phyloP scores from a whole-genome alignment of 2,329 filamentous ascomycete genomes.

The Penicillium vulpinum region DNA sequence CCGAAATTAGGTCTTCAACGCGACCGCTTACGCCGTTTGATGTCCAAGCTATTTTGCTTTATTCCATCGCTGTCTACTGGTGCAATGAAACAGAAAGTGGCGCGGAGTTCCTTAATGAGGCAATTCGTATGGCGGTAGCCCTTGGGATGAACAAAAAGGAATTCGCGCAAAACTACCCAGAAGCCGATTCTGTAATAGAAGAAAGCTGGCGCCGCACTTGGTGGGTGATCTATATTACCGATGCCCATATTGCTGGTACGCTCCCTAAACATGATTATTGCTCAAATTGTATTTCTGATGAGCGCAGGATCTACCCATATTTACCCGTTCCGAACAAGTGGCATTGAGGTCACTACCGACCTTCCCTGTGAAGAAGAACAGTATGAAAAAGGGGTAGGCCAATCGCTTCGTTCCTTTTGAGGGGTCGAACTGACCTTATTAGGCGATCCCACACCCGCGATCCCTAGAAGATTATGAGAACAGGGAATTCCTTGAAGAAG shows the following conservation, averaged over 20 bases:
- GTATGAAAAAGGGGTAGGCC: conserved; percentile 25
- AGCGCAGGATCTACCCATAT: conserved; percentile 15
- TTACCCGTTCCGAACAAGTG: conserved; percentile 25
- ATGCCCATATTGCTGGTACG: conserved; percentile 73
- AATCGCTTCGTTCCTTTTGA: conserved; percentile 1
- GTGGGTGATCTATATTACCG: conserved; percentile 61
- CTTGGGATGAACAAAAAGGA: conserved; percentile 13
- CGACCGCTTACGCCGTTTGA: conserved; percentile 9
- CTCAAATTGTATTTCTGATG: not conserved
- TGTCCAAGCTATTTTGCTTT: conserved; percentile 25
- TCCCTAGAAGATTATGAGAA: conserved; percentile 33
- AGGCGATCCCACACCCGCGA: conserved; percentile 18
- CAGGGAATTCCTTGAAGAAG: conserved; percentile 27
- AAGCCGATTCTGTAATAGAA: conserved; percentile 14
- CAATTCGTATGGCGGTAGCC: conserved; percentile 10
- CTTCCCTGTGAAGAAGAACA: conserved; percentile 32
- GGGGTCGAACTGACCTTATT: not conserved
- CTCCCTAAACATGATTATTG: not conserved
- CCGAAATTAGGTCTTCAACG: not conserved
- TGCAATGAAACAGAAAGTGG: conserved; percentile 12
- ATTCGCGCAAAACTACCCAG: not conserved
- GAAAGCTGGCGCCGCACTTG: conserved; percentile 49
- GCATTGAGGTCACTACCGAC: conserved; percentile 21
- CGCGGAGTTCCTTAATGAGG: conserved; percentile 7
- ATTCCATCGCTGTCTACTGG: conserved; percentile 23